phyloP scores from a whole-genome alignment of 2,329 filamentous ascomycete species.

The Fusarium brachygibbosum region DNA sequence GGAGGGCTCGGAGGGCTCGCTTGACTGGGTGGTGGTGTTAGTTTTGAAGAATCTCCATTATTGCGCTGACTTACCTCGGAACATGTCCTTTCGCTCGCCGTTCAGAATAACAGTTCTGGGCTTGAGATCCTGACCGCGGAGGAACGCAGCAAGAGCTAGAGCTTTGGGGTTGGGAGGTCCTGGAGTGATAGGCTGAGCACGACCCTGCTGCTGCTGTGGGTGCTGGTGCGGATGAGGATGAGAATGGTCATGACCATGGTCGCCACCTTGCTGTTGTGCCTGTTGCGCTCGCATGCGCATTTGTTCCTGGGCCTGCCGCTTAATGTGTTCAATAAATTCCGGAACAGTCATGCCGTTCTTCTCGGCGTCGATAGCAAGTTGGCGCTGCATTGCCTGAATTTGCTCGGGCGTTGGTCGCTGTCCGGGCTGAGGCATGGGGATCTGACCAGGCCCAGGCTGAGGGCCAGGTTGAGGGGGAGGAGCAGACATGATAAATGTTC shows the following conservation, averaged over 20 bases:
- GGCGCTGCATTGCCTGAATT: constrained; percentile 84
- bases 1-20: constrained; percentile 89
- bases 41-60: not conserved
- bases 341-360: constrained; percentile 87
- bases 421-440: constrained; percentile 55
- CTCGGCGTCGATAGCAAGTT: constrained; percentile 84
- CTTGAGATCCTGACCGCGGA: constrained; percentile 88
- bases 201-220: constrained; percentile 53
- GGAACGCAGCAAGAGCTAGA: constrained; percentile 88
- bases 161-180: constrained; percentile 91
- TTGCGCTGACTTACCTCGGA: constrained; percentile 75
- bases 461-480: constrained; percentile 49
- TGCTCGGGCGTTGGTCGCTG: constrained; percentile 82
- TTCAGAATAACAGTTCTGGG: constrained; percentile 91
- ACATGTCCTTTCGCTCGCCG: constrained; percentile 98
- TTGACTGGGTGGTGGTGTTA: constrained; percentile 74
- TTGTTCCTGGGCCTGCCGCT: constrained; percentile 68
- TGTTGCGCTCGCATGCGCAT: constrained; percentile 60
- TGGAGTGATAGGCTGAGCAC: constrained; percentile 77
- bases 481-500: constrained; percentile 47
- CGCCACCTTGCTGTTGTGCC: constrained; percentile 60
- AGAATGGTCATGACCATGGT: constrained; percentile 45
- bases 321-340: constrained; percentile 81
- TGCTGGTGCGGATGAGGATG: constrained; percentile 45
- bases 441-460: constrained; percentile 48